These are phyloP conservation scores for Pichia sporocuriosa DNA, from an alignment of 805 yeast species.

Conservation along the genomic window DNA sequence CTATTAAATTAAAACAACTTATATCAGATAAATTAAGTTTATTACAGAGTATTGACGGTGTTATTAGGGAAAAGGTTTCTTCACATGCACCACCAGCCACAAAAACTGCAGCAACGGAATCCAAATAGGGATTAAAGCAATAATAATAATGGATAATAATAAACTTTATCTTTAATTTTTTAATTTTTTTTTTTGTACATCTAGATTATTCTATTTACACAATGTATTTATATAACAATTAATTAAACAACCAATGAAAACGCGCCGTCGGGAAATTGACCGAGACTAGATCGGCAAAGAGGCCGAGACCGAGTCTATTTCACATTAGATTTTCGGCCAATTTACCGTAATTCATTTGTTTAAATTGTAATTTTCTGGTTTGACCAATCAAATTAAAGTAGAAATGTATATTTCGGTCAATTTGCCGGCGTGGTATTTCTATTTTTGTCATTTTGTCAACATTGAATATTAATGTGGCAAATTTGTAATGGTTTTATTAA, in stretches of 20 bases:
- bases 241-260: not conserved
- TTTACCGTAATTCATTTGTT: not conserved
- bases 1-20: conserved; percentile 64
- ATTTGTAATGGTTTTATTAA: no score
- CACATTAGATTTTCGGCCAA: not conserved
- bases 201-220: not conserved
- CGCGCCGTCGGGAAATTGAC: not conserved
- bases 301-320: conserved; percentile 1
- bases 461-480: no score
- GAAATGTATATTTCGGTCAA: no score
- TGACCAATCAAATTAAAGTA: no score
- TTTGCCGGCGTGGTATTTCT: no score
- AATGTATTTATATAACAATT: not conserved
- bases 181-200: no score
- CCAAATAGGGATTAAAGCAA: no score
- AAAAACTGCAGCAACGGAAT: conserved; percentile 33
- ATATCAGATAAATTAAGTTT: conserved; percentile 67
- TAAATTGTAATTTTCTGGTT: no score
- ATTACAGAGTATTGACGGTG: conserved; percentile 53
- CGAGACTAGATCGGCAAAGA: not conserved
- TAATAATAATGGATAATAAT: no score
- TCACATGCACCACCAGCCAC: not conserved
- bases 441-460: no score
- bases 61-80: conserved; percentile 43
- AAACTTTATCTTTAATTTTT: no score